Evolutionary conservation across 495 filamentous ascomycete species (phyloP).

Genomic region (Geopyxis carbonaria): DNA sequence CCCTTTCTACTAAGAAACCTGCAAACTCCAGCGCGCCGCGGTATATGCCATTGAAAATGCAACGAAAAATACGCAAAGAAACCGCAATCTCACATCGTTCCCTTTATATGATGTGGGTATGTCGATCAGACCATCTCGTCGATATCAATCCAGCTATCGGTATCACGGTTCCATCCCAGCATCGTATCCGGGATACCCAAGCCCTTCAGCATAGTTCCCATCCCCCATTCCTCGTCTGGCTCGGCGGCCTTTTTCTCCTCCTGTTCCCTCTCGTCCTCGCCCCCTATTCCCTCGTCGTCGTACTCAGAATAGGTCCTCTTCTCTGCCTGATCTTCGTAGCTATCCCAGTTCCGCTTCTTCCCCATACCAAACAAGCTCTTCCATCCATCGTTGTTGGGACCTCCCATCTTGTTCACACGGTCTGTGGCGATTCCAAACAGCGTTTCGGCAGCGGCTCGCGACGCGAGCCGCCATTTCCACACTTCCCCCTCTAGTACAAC

Average conservation of each 20-base stretch:
- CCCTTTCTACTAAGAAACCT: no score
- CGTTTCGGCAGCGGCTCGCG: slow-evolving; percentile 18
- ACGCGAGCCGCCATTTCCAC: slow-evolving; percentile 25
- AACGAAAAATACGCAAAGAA: no score
- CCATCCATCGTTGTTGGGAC: slow-evolving; percentile 15
- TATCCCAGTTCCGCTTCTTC: slow-evolving; percentile 2
- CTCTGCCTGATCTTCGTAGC: slow-evolving; percentile 19
- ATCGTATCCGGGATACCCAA: slow-evolving; percentile 13
- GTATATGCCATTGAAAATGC: no score
- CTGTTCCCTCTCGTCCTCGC: slow-evolving; percentile 11
- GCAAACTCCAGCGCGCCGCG: no score
- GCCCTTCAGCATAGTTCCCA: slow-evolving; percentile 23
- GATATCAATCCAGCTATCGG: background rate
- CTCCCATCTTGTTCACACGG: slow-evolving; percentile 21
- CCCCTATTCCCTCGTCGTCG: slow-evolving; percentile 4
- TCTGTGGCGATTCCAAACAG: slow-evolving; percentile 22
- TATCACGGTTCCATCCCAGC: slow-evolving; percentile 5
- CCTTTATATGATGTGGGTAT: no score
- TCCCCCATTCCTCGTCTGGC: slow-evolving; percentile 17
- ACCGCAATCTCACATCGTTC: no score
- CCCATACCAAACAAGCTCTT: slow-evolving; percentile 19
- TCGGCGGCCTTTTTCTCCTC: slow-evolving; percentile 4
- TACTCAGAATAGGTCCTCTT: slow-evolving; percentile 5
- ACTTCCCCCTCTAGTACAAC: slow-evolving; percentile 28
- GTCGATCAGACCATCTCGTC: no score